A percentile compares a stretch with the other conserved stretches of the same genome.
These are phyloP conservation scores for Hortaea werneckii DNA, from an alignment of 2,329 filamentous ascomycete genomes.

Conservation along the genomic window DNA sequence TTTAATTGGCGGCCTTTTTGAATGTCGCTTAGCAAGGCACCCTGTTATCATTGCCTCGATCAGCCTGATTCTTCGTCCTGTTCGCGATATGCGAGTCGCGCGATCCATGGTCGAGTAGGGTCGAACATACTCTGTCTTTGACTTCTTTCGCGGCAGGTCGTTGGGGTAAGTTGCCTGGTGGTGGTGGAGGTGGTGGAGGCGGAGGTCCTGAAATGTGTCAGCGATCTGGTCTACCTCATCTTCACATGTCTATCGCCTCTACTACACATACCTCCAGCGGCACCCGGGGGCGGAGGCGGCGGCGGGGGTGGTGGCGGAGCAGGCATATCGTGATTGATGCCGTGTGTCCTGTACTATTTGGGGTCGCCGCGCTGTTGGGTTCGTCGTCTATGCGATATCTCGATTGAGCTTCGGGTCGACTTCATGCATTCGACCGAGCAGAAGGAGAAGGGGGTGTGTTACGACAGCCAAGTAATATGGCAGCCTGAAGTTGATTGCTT, in stretches of 20 bases:
- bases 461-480: no score
- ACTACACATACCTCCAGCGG: slow-evolving; percentile 40
- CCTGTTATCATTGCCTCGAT: slow-evolving; percentile 42
- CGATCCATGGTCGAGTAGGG: no score
- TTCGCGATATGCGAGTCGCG: no score
- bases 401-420: no score
- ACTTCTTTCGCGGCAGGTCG: slow-evolving; percentile 46
- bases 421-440: no score
- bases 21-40: slow-evolving; percentile 80
- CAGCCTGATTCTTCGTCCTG: slow-evolving; percentile 1
- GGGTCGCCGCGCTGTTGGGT: no score
- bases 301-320: slow-evolving; percentile 63
- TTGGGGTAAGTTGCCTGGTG: slow-evolving; percentile 42
- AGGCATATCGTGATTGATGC: slow-evolving; percentile 16
- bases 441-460: no score
- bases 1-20: slow-evolving; percentile 68
- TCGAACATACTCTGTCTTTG: slow-evolving; percentile 50
- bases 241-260: no score
- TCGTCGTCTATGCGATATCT: no score
- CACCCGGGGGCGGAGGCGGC: slow-evolving; percentile 49
- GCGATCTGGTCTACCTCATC: no score
- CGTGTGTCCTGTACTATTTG: no score
- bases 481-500: no score
- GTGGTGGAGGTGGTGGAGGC: slow-evolving; percentile 56
- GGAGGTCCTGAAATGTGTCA: slow-evolving; percentile 39